Evolutionary conservation across 2,329 filamentous ascomycete species (phyloP), one percentile per base, ranked within the genome.

Genomic region (Akanthomyces dipterigenus): DNA sequence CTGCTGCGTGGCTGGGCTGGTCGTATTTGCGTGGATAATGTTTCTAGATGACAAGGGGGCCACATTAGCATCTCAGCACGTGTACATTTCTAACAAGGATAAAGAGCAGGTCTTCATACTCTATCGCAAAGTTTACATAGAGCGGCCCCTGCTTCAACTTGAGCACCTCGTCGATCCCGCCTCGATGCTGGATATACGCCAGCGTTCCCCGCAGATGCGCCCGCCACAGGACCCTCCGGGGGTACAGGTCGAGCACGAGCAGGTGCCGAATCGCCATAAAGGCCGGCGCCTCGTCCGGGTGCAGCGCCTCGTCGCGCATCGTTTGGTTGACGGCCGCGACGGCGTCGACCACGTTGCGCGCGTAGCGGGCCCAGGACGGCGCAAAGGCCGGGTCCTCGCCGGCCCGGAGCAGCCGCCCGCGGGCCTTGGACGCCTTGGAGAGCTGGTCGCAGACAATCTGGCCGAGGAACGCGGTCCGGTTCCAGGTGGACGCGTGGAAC

Each of bases 361-460:
- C 28, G 53, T 43, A 55, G 24, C 38, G 38, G 38, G 42, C 28
- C 53, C 53, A 55, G 3, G 53, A 55, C 38, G 4, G 18, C 28
- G 34, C 38, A 55, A 55, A 55, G 11, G 38, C 53, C 9, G 38
- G 11, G 26, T 55, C 53, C 18, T 55, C 38, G 40, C 53, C 53
- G 2, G 53, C 24, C n/a, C 2, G 4, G 4, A 55, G 26, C 8
- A 55, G 38, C 26, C 24, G 8, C 38, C 53, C 18, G 5, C 53
- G 38, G 38, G 38, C 40, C 20, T 55, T 55, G 22, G 53, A 55
- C 24, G 53, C 53, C 26, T 55, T 55, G 11, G 53, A 55, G 12
- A 55, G n/a, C 6, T 55, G 53, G n/a, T 55, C 53, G 14, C 53
- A 55, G 38, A 55, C 20, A 12, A 55, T 55, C n/a, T 55, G 38